phyloP scores from a whole-genome alignment of 345 rosid species.

The Eucalyptus lansdowneana region DNA sequence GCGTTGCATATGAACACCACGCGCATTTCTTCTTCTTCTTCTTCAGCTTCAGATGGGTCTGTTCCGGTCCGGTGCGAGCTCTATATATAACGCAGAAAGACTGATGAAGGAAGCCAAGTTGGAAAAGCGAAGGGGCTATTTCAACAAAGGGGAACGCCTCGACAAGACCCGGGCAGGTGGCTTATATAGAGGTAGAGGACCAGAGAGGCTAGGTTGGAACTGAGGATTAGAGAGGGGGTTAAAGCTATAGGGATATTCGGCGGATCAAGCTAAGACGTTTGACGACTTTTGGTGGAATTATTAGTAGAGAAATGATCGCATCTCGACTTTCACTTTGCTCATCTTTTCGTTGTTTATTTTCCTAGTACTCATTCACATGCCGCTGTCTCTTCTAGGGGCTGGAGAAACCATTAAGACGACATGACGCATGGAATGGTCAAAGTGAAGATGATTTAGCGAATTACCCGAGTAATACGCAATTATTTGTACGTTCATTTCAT shows the following conservation, averaged over 20 bases:
- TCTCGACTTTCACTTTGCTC: background rate
- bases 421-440: background rate
- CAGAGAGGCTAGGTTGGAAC: background rate
- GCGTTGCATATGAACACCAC: constrained; percentile 31
- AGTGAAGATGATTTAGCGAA: background rate
- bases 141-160: background rate
- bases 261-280: background rate
- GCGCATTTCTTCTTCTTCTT: constrained; percentile 28
- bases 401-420: background rate
- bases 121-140: background rate
- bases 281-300: background rate
- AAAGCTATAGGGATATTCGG: background rate
- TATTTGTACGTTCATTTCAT: background rate
- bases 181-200: background rate
- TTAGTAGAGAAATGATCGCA: background rate
- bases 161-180: background rate
- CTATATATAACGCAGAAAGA: background rate
- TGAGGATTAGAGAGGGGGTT: background rate
- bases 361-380: background rate
- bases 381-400: background rate
- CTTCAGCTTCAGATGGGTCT: background rate
- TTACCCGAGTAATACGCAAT: background rate
- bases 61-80: background rate
- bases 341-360: background rate
- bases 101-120: background rate